phyloP scores from a whole-genome alignment of 139 green algal species.

The Mesotaenium endlicherianum region DNA sequence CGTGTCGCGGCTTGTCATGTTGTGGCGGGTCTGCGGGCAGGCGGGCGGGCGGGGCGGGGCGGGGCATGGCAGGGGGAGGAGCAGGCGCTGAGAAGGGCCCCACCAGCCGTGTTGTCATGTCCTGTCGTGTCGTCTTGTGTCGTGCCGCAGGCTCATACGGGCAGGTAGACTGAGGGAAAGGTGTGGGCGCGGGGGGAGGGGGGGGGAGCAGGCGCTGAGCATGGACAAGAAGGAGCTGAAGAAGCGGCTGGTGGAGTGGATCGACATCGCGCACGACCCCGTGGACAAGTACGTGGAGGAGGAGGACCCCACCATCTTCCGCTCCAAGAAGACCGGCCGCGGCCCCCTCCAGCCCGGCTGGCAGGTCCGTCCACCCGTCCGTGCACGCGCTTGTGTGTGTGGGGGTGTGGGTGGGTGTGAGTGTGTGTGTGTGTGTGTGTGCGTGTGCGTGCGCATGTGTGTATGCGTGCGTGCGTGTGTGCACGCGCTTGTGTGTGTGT shows the following conservation, averaged over 20 bases:
- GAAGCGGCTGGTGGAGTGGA: constrained; percentile 21
- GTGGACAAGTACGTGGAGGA: constrained; percentile 35
- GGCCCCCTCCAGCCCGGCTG: constrained; percentile 42
- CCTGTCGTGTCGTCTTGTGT: no score
- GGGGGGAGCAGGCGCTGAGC: constrained; percentile 13
- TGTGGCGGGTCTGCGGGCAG: no score
- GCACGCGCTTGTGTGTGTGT: not conserved
- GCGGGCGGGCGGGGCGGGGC: no score
- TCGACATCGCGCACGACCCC: constrained; percentile 48
- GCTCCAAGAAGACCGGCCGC: constrained; percentile 46
- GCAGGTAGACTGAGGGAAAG: no score
- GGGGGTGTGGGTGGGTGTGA: constrained; percentile 1
- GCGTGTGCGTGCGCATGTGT: not conserved
- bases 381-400: not conserved
- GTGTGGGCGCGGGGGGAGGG: no score
- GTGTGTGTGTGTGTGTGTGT: not conserved
- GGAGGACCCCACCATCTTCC: constrained; percentile 47
- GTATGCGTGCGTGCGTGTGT: constrained; percentile 16
- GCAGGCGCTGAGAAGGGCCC: no score
- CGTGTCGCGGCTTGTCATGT: no score
- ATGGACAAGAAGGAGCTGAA: not conserved
- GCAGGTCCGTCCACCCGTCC: constrained; percentile 17
- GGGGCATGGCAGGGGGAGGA: no score
- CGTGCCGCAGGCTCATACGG: no score
- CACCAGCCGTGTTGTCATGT: no score